phyloP scores from a whole-genome alignment of 2,329 filamentous ascomycete species.

The Verticillium alfalfae region DNA sequence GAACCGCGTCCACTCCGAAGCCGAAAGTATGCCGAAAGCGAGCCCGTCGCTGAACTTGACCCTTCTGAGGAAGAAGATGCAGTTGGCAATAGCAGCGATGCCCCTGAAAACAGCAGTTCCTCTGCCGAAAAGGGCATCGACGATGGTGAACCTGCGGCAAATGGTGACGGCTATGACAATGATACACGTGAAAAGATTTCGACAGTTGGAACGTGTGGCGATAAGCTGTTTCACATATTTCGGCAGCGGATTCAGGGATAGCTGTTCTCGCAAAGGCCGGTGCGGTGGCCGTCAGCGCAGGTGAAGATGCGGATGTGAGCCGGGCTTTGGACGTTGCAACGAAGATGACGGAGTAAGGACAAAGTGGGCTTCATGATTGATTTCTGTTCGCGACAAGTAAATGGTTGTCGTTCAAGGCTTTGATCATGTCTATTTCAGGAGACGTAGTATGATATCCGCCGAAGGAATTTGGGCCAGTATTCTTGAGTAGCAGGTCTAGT shows the following conservation, averaged over 20 bases:
- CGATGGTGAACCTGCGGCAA: neutral
- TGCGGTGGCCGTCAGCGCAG: constrained; percentile 30
- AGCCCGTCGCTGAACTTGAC: neutral
- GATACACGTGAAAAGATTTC: constrained; percentile 21
- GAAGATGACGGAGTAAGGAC: neutral
- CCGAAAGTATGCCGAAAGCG: neutral
- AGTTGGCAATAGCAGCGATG: neutral
- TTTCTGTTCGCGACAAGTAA: too few species aligned
- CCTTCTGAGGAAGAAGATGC: neutral
- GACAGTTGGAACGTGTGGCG: constrained; percentile 33
- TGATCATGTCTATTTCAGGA: too few species aligned
- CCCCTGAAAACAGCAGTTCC: neutral
- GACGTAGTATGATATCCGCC: too few species aligned
- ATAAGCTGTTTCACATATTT: constrained; percentile 31
- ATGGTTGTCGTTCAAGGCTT: too few species aligned
- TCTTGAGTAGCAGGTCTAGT: too few species aligned
- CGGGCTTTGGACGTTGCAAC: constrained; percentile 26
- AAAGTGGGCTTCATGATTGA: too few species aligned
- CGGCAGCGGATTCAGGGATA: constrained; percentile 33
- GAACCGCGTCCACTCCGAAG: neutral
- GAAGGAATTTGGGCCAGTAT: too few species aligned
- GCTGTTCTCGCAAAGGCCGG: constrained; percentile 33
- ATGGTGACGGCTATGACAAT: neutral
- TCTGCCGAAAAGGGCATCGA: neutral
- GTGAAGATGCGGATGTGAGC: constrained; percentile 30